Base-by-base conservation (phyloP, 495 filamentous ascomycete species). In the Hypoxylon fragiforme region DNA sequence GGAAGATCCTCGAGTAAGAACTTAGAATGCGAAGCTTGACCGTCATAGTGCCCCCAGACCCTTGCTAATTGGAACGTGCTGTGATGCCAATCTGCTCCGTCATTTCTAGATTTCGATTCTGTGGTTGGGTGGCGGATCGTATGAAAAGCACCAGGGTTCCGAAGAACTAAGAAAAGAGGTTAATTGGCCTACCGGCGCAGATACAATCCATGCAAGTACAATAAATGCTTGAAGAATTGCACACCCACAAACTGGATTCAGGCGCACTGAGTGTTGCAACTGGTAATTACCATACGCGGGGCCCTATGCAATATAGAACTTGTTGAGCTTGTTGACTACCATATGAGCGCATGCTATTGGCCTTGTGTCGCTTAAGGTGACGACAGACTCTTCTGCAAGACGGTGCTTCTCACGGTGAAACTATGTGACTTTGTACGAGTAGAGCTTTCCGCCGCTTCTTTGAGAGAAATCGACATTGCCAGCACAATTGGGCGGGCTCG, bases 401-500 rank as follows among this genome's bases (percentile, higher is more conserved):
- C 58, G 58, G 58, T 48, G 52, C 58, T 62, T 62, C 44, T 62
- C 58, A 62, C 58, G 58, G 58, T 62, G 58, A 62, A 47, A 62
- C 58, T 62, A 13, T 51, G 38, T 24, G 36, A 53, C 14, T 61
- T 62, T 18, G 58, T 62, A 31, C 58, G 42, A 62, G 52, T 52
- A 32, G 39, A 21, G 26, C 13, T 57, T 46, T 20, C 58, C 58
- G 58, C 58, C 43, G 24, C 11, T 62, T 57, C 39, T 24, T 49
- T 31, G 44, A 44, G 58, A 53, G 47, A 45, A 30, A 20, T 37
- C 45, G 28, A 52, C 40, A 21, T n/a, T 44, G 38, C 31, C 20
- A 52, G 38, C 58, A 57, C 20, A 38, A 62, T 34, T 30, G 53
- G 47, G 58, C 51, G 51, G 58, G 58, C 52, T 44, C 26, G 43